Conservation (phyloP, 2,329 filamentous ascomycete genomes). For the Ambrosiella cleistominuta region DNA sequence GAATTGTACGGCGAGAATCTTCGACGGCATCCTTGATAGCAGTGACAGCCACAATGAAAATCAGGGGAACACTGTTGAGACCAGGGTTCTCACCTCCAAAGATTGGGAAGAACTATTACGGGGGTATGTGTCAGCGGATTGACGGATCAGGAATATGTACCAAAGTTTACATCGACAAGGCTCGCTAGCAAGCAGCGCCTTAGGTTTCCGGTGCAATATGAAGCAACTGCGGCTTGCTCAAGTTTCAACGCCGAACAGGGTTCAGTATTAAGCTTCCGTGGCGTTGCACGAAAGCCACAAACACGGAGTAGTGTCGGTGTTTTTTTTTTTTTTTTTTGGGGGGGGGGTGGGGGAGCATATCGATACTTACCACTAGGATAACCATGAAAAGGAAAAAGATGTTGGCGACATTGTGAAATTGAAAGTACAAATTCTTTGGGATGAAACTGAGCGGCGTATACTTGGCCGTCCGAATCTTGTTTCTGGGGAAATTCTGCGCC, state of each 20-base stretch:
- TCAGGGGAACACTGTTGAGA: slow-evolving; percentile 75
- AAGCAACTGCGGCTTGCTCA: too few relatives aligned
- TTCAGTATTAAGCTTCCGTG: too few relatives aligned
- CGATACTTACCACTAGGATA: slow-evolving; percentile 64
- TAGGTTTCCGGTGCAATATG: too few relatives aligned
- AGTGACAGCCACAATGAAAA: slow-evolving; percentile 78
- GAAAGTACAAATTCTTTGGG: slow-evolving; percentile 92
- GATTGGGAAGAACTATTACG: slow-evolving; percentile 71
- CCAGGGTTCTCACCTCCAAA: slow-evolving; percentile 86
- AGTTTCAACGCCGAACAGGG: too few relatives aligned
- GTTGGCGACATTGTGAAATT: slow-evolving; percentile 97
- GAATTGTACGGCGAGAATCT: slow-evolving; percentile 77
- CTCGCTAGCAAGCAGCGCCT: too few relatives aligned
- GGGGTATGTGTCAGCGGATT: slow-evolving; percentile 12
- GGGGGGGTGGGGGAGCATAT: not conserved
- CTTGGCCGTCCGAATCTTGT: slow-evolving; percentile 96
- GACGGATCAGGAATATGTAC: slow-evolving; percentile 11
- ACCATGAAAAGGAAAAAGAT: slow-evolving; percentile 96
- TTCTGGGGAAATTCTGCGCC: slow-evolving; percentile 53
- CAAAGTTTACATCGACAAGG: too few relatives aligned
- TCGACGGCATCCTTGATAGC: slow-evolving; percentile 90
- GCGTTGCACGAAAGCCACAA: too few relatives aligned
- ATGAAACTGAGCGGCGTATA: slow-evolving; percentile 91
- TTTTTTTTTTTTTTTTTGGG: too few relatives aligned
- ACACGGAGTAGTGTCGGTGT: too few relatives aligned